These are phyloP conservation scores for Hirschfeldia incana DNA, from an alignment of 345 rosid species.

Conservation along the genomic window DNA sequence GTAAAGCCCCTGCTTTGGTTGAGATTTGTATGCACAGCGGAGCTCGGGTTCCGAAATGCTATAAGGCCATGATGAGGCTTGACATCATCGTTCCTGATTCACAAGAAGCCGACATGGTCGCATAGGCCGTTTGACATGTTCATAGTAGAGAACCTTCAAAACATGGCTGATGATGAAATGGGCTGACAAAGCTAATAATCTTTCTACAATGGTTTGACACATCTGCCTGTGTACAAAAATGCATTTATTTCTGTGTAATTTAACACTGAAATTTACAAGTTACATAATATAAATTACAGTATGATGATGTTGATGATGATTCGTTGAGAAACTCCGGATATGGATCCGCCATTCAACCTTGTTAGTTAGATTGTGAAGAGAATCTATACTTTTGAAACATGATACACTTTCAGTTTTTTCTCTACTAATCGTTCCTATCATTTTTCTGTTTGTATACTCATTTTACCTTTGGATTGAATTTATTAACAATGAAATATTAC, in stretches of 20 bases:
- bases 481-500: no score
- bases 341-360: not conserved
- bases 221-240: constrained; percentile 4
- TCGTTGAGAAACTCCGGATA: not conserved
- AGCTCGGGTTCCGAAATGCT: constrained; percentile 57
- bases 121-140: constrained; percentile 37
- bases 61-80: constrained; percentile 94
- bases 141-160: constrained; percentile 2
- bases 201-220: not conserved
- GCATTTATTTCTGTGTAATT: not conserved
- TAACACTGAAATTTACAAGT: not conserved
- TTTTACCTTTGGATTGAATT: not conserved
- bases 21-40: constrained; percentile 86
- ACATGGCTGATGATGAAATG: constrained; percentile 11
- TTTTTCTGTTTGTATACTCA: no score
- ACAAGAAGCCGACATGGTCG: constrained; percentile 66
- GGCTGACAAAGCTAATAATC: constrained; percentile 9
- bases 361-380: no score
- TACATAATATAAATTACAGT: not conserved
- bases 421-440: no score
- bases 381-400: no score
- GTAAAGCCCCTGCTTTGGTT: constrained; percentile 79
- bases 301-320: not conserved
- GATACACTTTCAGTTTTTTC: no score
- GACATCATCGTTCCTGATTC: constrained; percentile 81